Evolutionary conservation across 495 filamentous ascomycete genomes (phyloP), one percentile per base, ranked within the genome.

Genomic region (Penicillium goetzii): DNA sequence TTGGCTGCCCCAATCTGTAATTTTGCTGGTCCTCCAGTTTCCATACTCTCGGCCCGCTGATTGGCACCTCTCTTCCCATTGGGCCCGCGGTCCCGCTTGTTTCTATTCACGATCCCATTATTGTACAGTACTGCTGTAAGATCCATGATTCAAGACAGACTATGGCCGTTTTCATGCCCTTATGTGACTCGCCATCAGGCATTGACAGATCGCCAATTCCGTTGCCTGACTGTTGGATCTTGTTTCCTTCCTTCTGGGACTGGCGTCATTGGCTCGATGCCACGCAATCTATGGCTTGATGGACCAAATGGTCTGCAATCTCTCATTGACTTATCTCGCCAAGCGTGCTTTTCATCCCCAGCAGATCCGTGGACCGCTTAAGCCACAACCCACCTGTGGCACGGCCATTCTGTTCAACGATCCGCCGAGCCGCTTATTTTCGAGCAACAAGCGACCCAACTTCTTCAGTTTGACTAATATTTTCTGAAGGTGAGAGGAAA

Each of bases 321-420:
- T 50, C 45, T 28, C 32, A 53, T 33, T 53, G 28, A n/a, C 50
- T 28, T 33, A 32, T 38, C 52, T 55, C 30, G 21, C 21, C 52
- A 32, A 53, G n/a, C 9, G 52, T 25, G 12, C 21, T 33, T 9
- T 26, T 14, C 55, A 17, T 33, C 52, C 30, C 36, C 26, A 43
- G 55, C 41, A 36, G 57, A 59, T 59, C 57, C 57, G 57, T 59
- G 57, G 57, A 36, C 55, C 25, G 36, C 55, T 57, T 43, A 57
- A 57, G 55, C 55, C 55, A 41, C 55, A 57, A 57, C 38, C 55
- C 55, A 32, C 12, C 19, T 57, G 52, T 57, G 55, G 55, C 55
- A 57, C 55, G 55, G 55, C 19, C 52, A 10, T 28, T 23, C 23
- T 40, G 14, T 23, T 57, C 36, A 57, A 40, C 38, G 23, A 41